Evolutionary conservation across 2,329 filamentous ascomycete species (phyloP).

Genomic region (Diplodia seriata): DNA sequence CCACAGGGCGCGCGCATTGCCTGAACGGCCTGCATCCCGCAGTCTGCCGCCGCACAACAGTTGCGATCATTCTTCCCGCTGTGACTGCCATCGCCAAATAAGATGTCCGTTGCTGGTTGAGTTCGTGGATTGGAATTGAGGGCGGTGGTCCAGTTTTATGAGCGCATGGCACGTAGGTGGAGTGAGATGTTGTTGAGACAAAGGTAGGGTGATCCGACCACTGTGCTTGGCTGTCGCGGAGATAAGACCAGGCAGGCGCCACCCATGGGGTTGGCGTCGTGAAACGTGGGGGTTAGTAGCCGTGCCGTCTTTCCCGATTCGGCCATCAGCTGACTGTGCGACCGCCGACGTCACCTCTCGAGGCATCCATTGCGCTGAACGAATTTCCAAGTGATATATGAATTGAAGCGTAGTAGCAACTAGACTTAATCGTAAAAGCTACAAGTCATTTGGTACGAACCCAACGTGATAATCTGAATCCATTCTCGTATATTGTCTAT

Average conservation of each 20-base stretch:
- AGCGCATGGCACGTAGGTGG: slow-evolving; percentile 12
- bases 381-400: too few species aligned
- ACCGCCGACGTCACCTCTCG: background rate
- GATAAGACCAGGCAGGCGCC: slow-evolving; percentile 6
- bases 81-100: background rate
- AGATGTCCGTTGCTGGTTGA: background rate
- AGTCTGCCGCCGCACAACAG: slow-evolving; percentile 12
- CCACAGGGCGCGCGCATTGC: slow-evolving; percentile 2
- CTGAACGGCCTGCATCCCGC: background rate
- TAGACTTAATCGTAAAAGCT: too few species aligned
- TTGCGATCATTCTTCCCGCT: background rate
- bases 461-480: too few species aligned
- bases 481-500: too few species aligned
- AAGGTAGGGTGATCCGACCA: slow-evolving; percentile 9
- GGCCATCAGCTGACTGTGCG: slow-evolving; percentile 10
- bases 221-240: background rate
- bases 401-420: too few species aligned
- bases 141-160: background rate
- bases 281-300: slow-evolving; percentile 20
- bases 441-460: too few species aligned
- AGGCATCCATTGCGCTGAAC: background rate
- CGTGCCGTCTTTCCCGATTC: slow-evolving; percentile 18
- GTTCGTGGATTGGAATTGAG: background rate
- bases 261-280: slow-evolving; percentile 15
- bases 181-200: slow-evolving; percentile 20